Evolutionary conservation across 305 asterid genomes (phyloP), one percentile per base, ranked within the genome.

Genomic region (Fraxinus albicans): DNA sequence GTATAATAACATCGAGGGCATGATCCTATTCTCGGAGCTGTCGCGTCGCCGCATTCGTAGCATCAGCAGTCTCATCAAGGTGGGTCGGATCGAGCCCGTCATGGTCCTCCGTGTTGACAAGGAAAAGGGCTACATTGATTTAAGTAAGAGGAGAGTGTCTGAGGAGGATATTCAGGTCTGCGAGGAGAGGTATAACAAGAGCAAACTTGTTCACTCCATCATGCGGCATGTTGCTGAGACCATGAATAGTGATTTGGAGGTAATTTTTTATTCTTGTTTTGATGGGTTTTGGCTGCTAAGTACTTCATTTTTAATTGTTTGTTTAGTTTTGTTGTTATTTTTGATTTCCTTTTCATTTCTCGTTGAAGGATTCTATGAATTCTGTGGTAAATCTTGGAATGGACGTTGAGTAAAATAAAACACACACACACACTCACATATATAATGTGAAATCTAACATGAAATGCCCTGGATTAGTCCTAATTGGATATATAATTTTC

Each of bases 221-320:
- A 96, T 96, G 98, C 91, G 98, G 12, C 98, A 95, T 79, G 99
- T 96, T 17, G 98, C 99, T 17, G 99, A 96, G 91, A 92, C 99
- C 67, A 88, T 93, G 94, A 79, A 69, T 29, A 67, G 78, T 77
- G 98, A 95, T 83, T 95, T 96, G 44, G 98, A 96, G 99, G 99
- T 95, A 65, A 5, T 12, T 2, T 77, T 72, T 78, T 3, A 3
- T 70, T 76, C 31, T 79, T 42, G 4, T 29, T 36, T 83, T 8
- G 31, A 55, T 42, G 76, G 31, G 72, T 29, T 53, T 81, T 21
- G 10, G 77, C 7, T 73, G 31, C 3, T 81, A 19, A 25, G 60
- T 23, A 42, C 67, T 12, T 25, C 27, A 25, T 25, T 25, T 25
- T 42, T 21, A 36, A 12, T 23, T 29, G 3, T 25, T 65, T 19